Evolutionary conservation across 208 protist genomes (phyloP), one percentile per base, ranked within the genome.

Genomic region (Jaenimonas drosophilae): DNA sequence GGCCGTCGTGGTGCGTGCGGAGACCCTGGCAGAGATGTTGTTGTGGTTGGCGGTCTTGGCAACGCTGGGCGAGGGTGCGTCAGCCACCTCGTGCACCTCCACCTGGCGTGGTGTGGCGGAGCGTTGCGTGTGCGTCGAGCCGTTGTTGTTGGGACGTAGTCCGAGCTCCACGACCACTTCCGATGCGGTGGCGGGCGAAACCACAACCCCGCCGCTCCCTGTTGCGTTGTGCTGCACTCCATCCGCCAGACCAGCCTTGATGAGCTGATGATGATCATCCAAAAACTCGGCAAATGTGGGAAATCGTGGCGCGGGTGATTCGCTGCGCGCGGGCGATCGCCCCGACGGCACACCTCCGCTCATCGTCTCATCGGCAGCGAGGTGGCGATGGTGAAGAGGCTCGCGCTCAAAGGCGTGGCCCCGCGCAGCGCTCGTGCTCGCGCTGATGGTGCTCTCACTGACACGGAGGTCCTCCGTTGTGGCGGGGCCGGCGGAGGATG

Each of bases 301-400:
- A 31, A 92, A 92, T 31, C 83, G 83, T 23, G 83, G 83, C 4
- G 78, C 72, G 21, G 83, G 83, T 50, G 76, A 87, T 32, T 71
- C 67, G 37, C 59, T 71, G n/a, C 63, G 56, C 4, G 27, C 31
- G 9, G 9, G 11, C 6, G 37, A 20, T 7, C 37, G n/a, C 7
- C 37, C 37, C n/a, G 6, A 11, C 37, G 6, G n/a, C 19, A 20
- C 9, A 17, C 16, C 37, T 7, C n/a, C 16, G 14, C 23, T 20
- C 37, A 21, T 6, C 16, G 9, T 11, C 9, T 11, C 6, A 6
- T 7, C 16, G 37, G 37, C n/a, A 20, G 6, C 9, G 37, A 17
- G 9, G 37, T 11, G 9, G n/a, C 37, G 16, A 20, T 21, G 9
- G 37, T 20, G 37, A 7, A 42, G 37, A 11, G 37, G 37, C 19